A percentile compares a stretch with the other conserved stretches of the same genome.
These are phyloP conservation scores for Auxenochlorella pyrenoidosa DNA, from an alignment of 139 green algal genomes.

Conservation along the genomic window DNA sequence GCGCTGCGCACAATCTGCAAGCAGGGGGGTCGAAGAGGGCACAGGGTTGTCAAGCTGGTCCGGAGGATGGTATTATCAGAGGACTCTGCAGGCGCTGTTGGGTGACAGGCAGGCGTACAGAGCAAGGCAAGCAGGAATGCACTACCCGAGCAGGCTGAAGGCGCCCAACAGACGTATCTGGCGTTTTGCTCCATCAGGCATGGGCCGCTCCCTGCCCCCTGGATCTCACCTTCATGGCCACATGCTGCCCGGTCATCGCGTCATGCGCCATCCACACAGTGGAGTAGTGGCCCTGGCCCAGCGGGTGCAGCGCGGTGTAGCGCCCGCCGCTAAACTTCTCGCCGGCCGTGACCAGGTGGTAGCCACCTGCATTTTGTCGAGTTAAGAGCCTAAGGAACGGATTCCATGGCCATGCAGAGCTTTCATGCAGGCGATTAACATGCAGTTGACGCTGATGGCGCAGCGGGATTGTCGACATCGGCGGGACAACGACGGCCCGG, in stretches of 20 bases:
- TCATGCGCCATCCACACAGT: conserved; percentile 97
- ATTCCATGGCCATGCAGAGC: too few species aligned
- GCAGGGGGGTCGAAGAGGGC: neutral
- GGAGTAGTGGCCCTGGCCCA: conserved; percentile 98
- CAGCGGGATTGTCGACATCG: neutral
- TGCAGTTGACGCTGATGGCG: neutral
- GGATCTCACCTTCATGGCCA: conserved; percentile 73
- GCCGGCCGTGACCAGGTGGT: conserved; percentile 91
- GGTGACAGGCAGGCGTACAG: too few species aligned
- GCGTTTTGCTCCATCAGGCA: neutral
- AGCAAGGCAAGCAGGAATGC: neutral
- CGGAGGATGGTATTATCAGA: neutral
- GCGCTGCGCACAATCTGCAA: conserved; percentile 88
- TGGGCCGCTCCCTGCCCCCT: neutral
- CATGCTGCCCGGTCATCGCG: conserved; percentile 45
- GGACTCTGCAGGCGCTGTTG: neutral
- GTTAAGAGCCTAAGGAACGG: too few species aligned
- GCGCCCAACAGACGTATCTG: neutral
- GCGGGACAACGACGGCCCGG: neutral
- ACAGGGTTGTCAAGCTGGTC: neutral
- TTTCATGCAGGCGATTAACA: too few species aligned
- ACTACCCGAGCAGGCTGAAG: neutral
- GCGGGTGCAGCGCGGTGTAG: conserved; percentile 92
- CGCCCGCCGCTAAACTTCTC: conserved; percentile 88
- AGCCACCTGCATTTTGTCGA: conserved; percentile 78